These are phyloP conservation scores for Angophora floribunda DNA, from an alignment of 345 rosid genomes.

Conservation along the genomic window DNA sequence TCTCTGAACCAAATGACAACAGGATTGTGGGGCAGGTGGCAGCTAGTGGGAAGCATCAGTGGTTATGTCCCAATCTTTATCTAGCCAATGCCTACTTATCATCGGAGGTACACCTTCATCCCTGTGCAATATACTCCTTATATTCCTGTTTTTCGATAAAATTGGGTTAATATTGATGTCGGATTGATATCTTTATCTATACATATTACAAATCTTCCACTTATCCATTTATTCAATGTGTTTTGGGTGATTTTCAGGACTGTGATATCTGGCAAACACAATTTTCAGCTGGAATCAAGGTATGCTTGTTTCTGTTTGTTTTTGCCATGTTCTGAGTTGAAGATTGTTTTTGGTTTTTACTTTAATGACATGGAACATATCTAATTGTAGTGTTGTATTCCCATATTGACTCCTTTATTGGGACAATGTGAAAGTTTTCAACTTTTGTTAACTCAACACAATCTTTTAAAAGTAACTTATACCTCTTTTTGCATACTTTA, in stretches of 20 bases:
- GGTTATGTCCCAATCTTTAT: constrained; percentile 57
- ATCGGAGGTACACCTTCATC: constrained; percentile 40
- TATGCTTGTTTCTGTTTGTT: constrained; percentile 7
- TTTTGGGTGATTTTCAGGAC: constrained; percentile 28
- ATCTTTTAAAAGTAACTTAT: neutral
- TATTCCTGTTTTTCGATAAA: neutral
- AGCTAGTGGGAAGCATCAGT: constrained; percentile 60
- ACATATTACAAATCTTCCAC: neutral
- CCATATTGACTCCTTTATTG: neutral
- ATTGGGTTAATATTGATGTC: neutral
- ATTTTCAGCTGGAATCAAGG: constrained; percentile 74
- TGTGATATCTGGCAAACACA: constrained; percentile 80
- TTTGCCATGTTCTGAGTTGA: neutral
- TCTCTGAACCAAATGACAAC: neutral
- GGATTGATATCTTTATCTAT: neutral
- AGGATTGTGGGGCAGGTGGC: constrained; percentile 92
- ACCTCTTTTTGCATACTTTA: neutral
- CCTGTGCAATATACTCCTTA: neutral
- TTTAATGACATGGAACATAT: neutral
- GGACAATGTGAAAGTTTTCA: neutral
- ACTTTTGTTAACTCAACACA: neutral
- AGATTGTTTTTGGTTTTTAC: neutral
- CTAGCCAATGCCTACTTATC: constrained; percentile 29
- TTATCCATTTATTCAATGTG: neutral
- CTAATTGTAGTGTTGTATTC: neutral